These are phyloP conservation scores for Candida neerlandica DNA, from an alignment of 1,139 yeast genomes.

Conservation along the genomic window DNA sequence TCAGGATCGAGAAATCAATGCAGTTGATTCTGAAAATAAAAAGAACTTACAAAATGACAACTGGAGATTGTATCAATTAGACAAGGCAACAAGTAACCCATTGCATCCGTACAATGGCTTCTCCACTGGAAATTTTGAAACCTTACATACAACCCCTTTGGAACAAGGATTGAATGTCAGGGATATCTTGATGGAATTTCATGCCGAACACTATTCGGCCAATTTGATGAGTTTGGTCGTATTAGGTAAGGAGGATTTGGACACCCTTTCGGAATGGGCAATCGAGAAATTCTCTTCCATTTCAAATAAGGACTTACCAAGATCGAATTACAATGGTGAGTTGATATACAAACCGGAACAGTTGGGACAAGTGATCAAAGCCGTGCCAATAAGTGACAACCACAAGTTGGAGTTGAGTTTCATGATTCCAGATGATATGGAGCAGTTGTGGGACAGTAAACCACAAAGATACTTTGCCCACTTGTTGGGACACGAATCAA, in stretches of 20 bases:
- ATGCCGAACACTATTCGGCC: slow-evolving; percentile 64
- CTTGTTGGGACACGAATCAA: slow-evolving; percentile 86
- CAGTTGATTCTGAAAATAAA: slow-evolving; percentile 94
- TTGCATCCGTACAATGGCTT: slow-evolving; percentile 75
- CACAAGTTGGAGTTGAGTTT: slow-evolving; percentile 70
- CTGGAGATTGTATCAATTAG: slow-evolving; percentile 89
- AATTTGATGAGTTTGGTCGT: slow-evolving; percentile 87
- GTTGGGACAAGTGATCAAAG: slow-evolving; percentile 57
- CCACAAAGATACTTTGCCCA: slow-evolving; percentile 78
- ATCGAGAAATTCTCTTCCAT: slow-evolving; percentile 66
- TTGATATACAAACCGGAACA: slow-evolving; percentile 43
- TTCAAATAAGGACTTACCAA: slow-evolving; percentile 53
- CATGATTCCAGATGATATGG: slow-evolving; percentile 72
- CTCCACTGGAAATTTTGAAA: slow-evolving; percentile 70
- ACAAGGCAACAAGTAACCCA: slow-evolving; percentile 70
- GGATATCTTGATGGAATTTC: slow-evolving; percentile 64
- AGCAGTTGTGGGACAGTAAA: slow-evolving; percentile 61
- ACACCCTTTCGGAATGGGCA: slow-evolving; percentile 71
- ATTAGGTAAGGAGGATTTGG: slow-evolving; percentile 79
- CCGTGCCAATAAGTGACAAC: slow-evolving; percentile 81
- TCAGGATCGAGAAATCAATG: slow-evolving; percentile 89
- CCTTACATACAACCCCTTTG: slow-evolving; percentile 60
- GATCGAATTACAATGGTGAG: slow-evolving; percentile 49
- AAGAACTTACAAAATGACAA: slow-evolving; percentile 87
- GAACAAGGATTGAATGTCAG: slow-evolving; percentile 57